A percentile compares a stretch with the other conserved stretches of the same genome.
phyloP scores from a whole-genome alignment of 2,329 filamentous ascomycete genomes.

The Apiospora rasikravindrae region DNA sequence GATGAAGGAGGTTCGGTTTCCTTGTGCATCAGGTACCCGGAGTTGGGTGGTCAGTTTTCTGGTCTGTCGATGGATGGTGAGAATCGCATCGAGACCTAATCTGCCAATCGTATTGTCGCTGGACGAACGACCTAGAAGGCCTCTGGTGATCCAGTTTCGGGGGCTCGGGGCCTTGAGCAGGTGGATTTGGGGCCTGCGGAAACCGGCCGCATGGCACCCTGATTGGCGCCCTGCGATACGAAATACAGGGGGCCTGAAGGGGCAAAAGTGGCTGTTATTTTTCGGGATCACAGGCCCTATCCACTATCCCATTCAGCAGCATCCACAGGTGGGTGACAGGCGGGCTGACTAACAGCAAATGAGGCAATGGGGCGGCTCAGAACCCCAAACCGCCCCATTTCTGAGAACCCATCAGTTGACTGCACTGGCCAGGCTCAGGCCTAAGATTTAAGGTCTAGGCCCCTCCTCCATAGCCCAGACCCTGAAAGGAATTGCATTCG shows the following conservation, averaged over 20 bases:
- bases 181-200: not conserved
- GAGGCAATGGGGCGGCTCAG: not conserved
- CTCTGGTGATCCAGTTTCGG: conserved; percentile 8
- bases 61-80: conserved; percentile 1
- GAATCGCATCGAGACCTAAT: conserved; percentile 13
- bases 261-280: not conserved
- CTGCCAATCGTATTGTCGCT: conserved; percentile 9
- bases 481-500: conserved; percentile 6
- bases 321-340: conserved; percentile 1
- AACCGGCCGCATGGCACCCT: not conserved
- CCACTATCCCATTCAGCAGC: not conserved
- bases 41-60: conserved; percentile 6
- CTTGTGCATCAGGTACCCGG: conserved; percentile 9
- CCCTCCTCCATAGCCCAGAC: not conserved
- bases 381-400: conserved; percentile 1
- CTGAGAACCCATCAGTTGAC: not conserved
- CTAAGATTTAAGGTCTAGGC: not conserved
- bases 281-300: not conserved
- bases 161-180: not conserved
- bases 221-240: not conserved
- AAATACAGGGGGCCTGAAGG: not conserved
- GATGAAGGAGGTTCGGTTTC: not conserved
- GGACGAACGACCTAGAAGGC: conserved; percentile 9
- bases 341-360: not conserved
- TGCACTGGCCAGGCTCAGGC: conserved; percentile 4